phyloP scores from a whole-genome alignment of 179 eudicot species.

The Silene noctiflora region DNA sequence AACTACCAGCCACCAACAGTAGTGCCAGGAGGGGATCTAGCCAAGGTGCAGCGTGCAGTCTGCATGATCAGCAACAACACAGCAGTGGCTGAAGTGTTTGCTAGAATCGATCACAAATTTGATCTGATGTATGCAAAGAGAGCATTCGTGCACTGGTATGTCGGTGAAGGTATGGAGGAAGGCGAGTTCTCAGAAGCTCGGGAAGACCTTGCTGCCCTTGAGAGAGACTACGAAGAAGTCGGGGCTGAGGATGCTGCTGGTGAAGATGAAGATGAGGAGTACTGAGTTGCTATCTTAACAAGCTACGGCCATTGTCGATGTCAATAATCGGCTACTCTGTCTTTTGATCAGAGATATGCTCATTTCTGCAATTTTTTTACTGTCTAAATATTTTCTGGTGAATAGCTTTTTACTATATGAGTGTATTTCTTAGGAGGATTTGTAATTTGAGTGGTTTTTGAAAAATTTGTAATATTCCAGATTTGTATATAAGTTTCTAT shows the following conservation, averaged over 20 bases:
- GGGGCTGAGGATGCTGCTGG: conserved; percentile 47
- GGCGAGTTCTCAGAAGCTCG: conserved; percentile 75
- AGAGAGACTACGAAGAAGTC: conserved; percentile 71
- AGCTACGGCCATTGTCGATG: conserved; percentile 1
- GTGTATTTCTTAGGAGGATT: conserved; percentile 14
- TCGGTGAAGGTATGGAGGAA: conserved; percentile 82
- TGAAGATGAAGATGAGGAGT: conserved; percentile 52
- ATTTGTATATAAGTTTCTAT: background rate
- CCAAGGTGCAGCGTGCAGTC: conserved; percentile 59
- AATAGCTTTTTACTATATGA: conserved; percentile 5
- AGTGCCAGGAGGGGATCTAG: conserved; percentile 67
- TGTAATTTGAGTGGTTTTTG: conserved; percentile 20
- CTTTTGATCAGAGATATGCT: conserved; percentile 1
- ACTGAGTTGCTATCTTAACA: conserved; percentile 22
- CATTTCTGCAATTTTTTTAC: conserved; percentile 16
- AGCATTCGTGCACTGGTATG: conserved; percentile 73
- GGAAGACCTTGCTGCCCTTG: conserved; percentile 70
- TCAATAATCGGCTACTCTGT: background rate
- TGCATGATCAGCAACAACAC: conserved; percentile 78
- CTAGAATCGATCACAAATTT: conserved; percentile 56
- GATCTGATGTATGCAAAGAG: conserved; percentile 66
- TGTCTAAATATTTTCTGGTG: conserved; percentile 16
- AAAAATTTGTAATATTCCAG: background rate
- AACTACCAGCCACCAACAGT: conserved; percentile 61
- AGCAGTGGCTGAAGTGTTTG: conserved; percentile 59